Evolutionary conservation across 306 rosid species (phyloP), one percentile per base, ranked within the genome.

Genomic region (Malus sieversii): DNA sequence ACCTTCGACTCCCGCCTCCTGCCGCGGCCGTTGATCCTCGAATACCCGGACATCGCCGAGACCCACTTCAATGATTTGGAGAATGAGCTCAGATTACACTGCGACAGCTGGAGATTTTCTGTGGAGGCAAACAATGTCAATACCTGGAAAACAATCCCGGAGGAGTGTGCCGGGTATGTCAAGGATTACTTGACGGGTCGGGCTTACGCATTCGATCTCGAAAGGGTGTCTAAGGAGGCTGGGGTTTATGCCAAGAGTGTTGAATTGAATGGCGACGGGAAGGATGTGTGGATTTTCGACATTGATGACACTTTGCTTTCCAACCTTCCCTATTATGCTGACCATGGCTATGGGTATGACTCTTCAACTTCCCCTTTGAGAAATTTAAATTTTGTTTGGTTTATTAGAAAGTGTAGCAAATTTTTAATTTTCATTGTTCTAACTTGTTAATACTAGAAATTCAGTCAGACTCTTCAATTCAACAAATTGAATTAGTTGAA

Each of bases 301-400:
- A 77, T 95, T 48, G 98, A 95, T 35, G 98, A 92, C 78, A 95
- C 98, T 4, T 69, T 92, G 19, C 92, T 92, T 74, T 95, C 98
- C 6, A 90, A 95, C 86, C 85, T 95, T 40, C 98, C 97, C 3
- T 95, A 95, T 80, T 95, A 95, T 73, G 79, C 88, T 1, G 88
- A 79, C 10, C 97, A 86, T 75, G 91, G 90, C 73, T 92, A 81
- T 58, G 98, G 98, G 97, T 93, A 87, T 59, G 79, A 33, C 42
- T 73, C 70, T 33, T 3, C 6, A 16, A 11, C 53, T 75, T 65
- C 27, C 27, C 33, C 27, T 18, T 25, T 12, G 55, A 48, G 55
- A 48, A 48, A 48, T 48, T 5, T 48, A 3, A 20, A 7, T 51
- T 62, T 32, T 58, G 38, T 72, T 59, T 45, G 76, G 62, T 23